Conservation (phyloP, 495 filamentous ascomycete genomes). For the Daldinia childiae region DNA sequence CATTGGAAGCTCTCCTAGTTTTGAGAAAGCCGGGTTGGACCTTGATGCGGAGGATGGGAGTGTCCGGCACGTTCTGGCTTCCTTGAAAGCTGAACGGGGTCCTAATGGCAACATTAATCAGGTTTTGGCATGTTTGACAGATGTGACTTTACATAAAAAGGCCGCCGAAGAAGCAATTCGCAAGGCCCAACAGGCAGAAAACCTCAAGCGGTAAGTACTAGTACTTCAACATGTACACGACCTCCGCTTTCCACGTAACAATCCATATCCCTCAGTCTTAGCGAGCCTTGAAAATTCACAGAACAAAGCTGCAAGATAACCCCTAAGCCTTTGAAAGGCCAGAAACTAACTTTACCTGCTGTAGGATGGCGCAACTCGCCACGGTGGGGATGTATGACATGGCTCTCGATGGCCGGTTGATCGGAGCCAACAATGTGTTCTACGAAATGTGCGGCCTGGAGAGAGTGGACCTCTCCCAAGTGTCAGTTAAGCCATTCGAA, state of each 20-base stretch:
- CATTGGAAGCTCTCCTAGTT: slow-evolving; percentile 53
- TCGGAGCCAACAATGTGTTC: slow-evolving; percentile 57
- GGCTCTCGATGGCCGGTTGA: slow-evolving; percentile 53
- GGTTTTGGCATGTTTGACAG: slow-evolving; percentile 57
- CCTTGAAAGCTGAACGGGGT: slow-evolving; percentile 53
- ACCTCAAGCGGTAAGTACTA: slow-evolving; percentile 51
- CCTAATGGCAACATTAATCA: slow-evolving; percentile 50
- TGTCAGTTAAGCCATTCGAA: slow-evolving; percentile 51
- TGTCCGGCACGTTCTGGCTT: slow-evolving; percentile 52
- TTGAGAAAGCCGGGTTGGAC: slow-evolving; percentile 53
- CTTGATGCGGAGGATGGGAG: slow-evolving; percentile 44
- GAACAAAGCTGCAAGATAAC: not conserved
- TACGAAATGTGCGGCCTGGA: slow-evolving; percentile 70
- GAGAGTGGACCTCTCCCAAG: slow-evolving; percentile 49
- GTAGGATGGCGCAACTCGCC: slow-evolving; percentile 55
- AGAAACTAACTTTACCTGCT: slow-evolving; percentile 9
- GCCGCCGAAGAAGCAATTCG: slow-evolving; percentile 54
- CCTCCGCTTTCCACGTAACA: not conserved
- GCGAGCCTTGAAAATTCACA: not conserved
- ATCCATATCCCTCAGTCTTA: not conserved
- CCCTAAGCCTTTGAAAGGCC: not conserved
- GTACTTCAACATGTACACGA: not conserved
- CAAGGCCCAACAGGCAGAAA: slow-evolving; percentile 57
- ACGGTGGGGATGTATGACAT: slow-evolving; percentile 61
- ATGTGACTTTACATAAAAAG: slow-evolving; percentile 55